Evolutionary conservation across 805 yeast genomes (phyloP).

Genomic region (Starmera dryadoides): DNA sequence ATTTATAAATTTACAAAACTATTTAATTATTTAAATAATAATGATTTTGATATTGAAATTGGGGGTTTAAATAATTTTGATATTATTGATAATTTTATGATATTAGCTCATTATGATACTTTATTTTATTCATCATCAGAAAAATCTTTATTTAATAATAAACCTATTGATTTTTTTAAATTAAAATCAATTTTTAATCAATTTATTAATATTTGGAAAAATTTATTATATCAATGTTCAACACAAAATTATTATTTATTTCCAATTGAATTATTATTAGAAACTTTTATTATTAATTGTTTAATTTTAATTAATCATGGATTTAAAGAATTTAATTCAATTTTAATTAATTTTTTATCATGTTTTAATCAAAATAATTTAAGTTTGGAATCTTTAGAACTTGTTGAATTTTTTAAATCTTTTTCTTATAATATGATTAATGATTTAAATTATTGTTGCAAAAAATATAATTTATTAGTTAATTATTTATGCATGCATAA

Average conservation of each 20-base stretch:
- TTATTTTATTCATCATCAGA: background rate
- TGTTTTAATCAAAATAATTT: background rate
- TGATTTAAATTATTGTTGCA: background rate
- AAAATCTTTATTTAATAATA: background rate
- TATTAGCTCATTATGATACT: background rate
- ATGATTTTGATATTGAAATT: background rate
- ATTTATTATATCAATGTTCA: background rate
- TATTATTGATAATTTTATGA: background rate
- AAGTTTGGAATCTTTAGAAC: background rate
- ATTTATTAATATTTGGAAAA: slow-evolving; percentile 1
- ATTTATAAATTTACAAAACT: slow-evolving; percentile 9
- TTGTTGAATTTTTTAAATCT: slow-evolving; percentile 1
- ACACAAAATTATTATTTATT: background rate
- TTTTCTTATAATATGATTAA: background rate
- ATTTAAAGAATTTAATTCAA: slow-evolving; percentile 8
- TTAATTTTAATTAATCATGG: slow-evolving; percentile 9
- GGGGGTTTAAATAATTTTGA: too few relatives aligned
- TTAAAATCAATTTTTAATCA: background rate
- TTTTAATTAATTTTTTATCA: slow-evolving; percentile 3
- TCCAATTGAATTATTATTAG: slow-evolving; percentile 6
- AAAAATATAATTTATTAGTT: background rate
- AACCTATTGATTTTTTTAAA: background rate
- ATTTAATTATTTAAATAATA: slow-evolving; percentile 1
- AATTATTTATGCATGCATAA: background rate
- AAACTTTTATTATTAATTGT: slow-evolving; percentile 8